Evolutionary conservation across 495 filamentous ascomycete species (phyloP), one percentile per base, ranked within the genome.

Genomic region (Aspergillus kassunensis): DNA sequence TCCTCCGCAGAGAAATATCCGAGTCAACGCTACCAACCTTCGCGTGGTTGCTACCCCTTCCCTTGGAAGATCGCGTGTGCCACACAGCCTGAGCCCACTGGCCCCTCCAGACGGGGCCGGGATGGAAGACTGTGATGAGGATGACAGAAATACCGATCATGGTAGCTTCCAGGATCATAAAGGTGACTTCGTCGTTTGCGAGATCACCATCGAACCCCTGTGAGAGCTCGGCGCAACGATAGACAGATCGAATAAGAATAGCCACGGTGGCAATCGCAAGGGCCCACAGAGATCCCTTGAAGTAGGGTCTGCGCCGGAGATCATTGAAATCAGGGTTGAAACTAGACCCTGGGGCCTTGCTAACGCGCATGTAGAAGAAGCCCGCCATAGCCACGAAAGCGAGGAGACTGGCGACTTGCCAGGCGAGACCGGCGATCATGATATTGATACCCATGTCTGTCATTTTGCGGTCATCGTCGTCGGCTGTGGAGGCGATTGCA

Each of bases 141-240:
- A 81, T 51, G 10, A 77, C 73, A 0, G 85, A 81, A 37, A 84
- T 57, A n/a, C 75, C 65, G 57, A 90, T 80, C 83, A 89, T 83
- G n/a, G 79, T 67, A 18, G 85, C 82, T 69, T 90, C 87, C 19
- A 90, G 74, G 23, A 86, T 71, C 70, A 90, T 81, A 61, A 89
- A 86, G 11, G 80, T 56, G 10, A 75, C 68, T 66, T 90, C 72
- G 39, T 86, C 65, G 36, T 71, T 76, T 41, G 79, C 83, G 45
- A 88, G 62, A 1, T 59, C 46, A 18, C 85, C 78, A 11, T 64
- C 49, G 68, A 82, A 88, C 13, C 86, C 86, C 13, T 67, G 62
- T 40, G 70, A 71, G 37, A 88, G 70, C 73, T 89, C 86, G 8
- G 78, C 80, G 18, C 85, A 79, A 43, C 86, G 78, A 64, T 77